A percentile compares a stretch with the other conserved stretches of the same genome.
These are phyloP conservation scores for Myochromella boudieri DNA, from an alignment of 768 basidiomycete genomes.

Conservation along the genomic window DNA sequence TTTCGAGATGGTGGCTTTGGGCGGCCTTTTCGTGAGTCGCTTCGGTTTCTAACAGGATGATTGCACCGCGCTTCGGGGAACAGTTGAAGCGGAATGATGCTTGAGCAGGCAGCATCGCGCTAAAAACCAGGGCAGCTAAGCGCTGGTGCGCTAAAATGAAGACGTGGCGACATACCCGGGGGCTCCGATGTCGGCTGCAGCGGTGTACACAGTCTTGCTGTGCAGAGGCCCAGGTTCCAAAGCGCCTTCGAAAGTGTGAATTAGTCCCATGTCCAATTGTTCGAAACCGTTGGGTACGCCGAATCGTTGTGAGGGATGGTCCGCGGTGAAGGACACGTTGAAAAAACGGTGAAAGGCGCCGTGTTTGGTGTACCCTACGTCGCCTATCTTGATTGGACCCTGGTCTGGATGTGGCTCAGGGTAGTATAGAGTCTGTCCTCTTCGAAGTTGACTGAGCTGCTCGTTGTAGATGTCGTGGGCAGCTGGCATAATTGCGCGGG, in stretches of 20 bases:
- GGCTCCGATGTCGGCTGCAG: slow-evolving; percentile 6
- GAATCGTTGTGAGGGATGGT: slow-evolving; percentile 7
- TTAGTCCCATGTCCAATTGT: slow-evolving; percentile 1
- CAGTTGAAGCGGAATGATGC: slow-evolving; percentile 13
- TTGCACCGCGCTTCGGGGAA: slow-evolving; percentile 12
- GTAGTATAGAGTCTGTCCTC: slow-evolving; percentile 13
- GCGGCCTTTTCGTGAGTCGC: slow-evolving; percentile 10
- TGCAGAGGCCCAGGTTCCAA: slow-evolving; percentile 14
- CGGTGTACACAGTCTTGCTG: slow-evolving; percentile 7
- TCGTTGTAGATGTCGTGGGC: slow-evolving; percentile 10
- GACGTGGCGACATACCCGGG: neutral
- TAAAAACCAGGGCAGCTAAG: no score
- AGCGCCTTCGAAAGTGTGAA: slow-evolving; percentile 6
- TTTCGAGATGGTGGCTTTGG: slow-evolving; percentile 3
- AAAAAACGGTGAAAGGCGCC: slow-evolving; percentile 15
- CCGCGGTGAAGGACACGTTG: slow-evolving; percentile 7
- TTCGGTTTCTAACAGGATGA: slow-evolving; percentile 13
- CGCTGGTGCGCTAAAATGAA: neutral
- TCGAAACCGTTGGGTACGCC: slow-evolving; percentile 13
- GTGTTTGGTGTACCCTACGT: slow-evolving; percentile 8
- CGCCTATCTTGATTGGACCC: slow-evolving; percentile 6
- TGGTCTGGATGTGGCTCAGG: slow-evolving; percentile 11
- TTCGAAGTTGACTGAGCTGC: slow-evolving; percentile 7
- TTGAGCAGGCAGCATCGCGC: slow-evolving; percentile 5
- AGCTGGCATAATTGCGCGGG: no score